A percentile compares a stretch with the other conserved stretches of the same genome.
phyloP scores from a whole-genome alignment of 2,329 filamentous ascomycete genomes.

The Fusarium armeniacum region DNA sequence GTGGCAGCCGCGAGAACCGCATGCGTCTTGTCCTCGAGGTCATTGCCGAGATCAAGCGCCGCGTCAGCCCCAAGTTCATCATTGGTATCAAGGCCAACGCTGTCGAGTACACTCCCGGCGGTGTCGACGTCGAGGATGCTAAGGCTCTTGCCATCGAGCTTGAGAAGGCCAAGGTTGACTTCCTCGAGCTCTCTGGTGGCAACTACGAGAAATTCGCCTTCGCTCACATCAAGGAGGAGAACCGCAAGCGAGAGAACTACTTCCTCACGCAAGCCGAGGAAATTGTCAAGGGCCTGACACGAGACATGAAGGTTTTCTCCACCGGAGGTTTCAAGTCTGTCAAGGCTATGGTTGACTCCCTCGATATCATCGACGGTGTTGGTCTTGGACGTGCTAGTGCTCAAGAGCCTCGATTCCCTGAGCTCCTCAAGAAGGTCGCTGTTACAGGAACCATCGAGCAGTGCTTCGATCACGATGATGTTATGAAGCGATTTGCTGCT shows the following conservation, averaged over 20 bases:
- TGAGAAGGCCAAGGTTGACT: conserved; percentile 64
- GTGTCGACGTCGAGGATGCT: conserved; percentile 64
- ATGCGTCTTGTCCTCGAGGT: conserved; percentile 61
- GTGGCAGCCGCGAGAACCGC: conserved; percentile 61
- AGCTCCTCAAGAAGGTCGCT: conserved; percentile 9
- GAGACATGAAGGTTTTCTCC: conserved; percentile 33
- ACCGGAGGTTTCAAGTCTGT: conserved; percentile 35
- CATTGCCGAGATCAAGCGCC: conserved; percentile 60
- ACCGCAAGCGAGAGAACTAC: conserved; percentile 67
- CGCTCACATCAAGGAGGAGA: conserved; percentile 65
- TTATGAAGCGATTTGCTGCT: conserved; percentile 17
- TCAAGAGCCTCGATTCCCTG: conserved; percentile 24
- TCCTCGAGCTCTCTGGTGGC: conserved; percentile 71
- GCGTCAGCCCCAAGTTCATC: conserved; percentile 58
- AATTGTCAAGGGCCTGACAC: conserved; percentile 55
- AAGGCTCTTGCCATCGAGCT: conserved; percentile 61
- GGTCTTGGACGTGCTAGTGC: conserved; percentile 26
- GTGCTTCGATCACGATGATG: conserved; percentile 24
- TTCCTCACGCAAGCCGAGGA: conserved; percentile 70
- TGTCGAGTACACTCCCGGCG: conserved; percentile 66
- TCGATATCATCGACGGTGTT: conserved; percentile 26
- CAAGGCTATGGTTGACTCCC: conserved; percentile 31
- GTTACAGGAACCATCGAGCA: conserved; percentile 21
- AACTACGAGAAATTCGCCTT: conserved; percentile 69
- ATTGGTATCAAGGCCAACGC: conserved; percentile 69